Evolutionary conservation across 805 yeast species (phyloP).

Genomic region (Ogataea ganodermae): DNA sequence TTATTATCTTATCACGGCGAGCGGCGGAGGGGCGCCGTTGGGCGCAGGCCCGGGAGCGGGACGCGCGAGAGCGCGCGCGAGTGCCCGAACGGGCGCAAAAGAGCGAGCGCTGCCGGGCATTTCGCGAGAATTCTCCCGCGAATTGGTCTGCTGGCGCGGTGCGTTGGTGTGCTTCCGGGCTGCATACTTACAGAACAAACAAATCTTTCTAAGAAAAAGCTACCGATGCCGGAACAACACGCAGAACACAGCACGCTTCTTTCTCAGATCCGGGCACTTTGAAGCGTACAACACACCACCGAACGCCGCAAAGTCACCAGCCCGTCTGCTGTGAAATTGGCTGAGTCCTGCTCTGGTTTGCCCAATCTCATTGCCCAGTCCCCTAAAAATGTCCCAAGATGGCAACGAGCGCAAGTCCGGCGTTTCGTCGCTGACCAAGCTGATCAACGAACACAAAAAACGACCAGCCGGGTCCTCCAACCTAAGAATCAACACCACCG

Average conservation of each 20-base stretch:
- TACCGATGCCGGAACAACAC: conserved; percentile 1
- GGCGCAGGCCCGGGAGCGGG: not conserved
- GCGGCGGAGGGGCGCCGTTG: conserved; percentile 3
- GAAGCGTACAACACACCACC: not conserved
- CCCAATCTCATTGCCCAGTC: not conserved
- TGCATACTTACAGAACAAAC: not conserved
- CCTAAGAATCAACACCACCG: conserved; percentile 21
- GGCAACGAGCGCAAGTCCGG: conserved; percentile 23
- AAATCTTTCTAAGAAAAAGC: not conserved
- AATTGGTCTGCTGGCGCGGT: not conserved
- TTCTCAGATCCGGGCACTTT: too few relatives aligned
- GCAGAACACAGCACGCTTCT: not conserved
- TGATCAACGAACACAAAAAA: conserved; percentile 34
- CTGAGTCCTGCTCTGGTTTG: not conserved
- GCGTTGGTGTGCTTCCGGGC: not conserved
- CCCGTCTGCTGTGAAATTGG: not conserved
- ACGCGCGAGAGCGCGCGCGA: not conserved
- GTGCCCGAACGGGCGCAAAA: not conserved
- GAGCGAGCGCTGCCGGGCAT: not conserved
- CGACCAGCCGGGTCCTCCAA: conserved; percentile 21
- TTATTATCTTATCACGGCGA: conserved; percentile 5
- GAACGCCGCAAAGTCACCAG: not conserved
- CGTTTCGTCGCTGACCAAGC: conserved; percentile 37
- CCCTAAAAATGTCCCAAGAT: conserved; percentile 11
- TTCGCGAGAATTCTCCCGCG: not conserved